Evolutionary conservation across 805 yeast species (phyloP).

Genomic region (Nakazawaea wyomingensis): DNA sequence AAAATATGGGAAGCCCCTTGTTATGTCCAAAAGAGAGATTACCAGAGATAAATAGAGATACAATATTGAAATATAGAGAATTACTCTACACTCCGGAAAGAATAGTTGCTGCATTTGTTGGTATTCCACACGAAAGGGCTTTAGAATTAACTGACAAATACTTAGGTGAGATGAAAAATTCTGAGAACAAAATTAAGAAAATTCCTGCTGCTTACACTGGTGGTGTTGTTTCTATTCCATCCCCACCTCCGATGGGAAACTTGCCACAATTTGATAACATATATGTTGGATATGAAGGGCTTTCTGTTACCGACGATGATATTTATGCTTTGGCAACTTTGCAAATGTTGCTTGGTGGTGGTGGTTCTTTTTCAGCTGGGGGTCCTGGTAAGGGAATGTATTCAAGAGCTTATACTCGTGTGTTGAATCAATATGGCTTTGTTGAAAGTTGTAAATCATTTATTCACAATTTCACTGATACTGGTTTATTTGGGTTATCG

Average conservation of each 20-base stretch:
- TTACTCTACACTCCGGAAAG: slow-evolving; percentile 73
- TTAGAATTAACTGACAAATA: slow-evolving; percentile 54
- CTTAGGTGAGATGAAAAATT: slow-evolving; percentile 55
- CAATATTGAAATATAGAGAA: slow-evolving; percentile 53
- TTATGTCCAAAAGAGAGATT: slow-evolving; percentile 73
- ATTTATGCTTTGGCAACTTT: slow-evolving; percentile 86
- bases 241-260: slow-evolving; percentile 54
- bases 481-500: slow-evolving; percentile 88
- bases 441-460: slow-evolving; percentile 85
- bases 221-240: slow-evolving; percentile 50
- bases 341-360: slow-evolving; percentile 91
- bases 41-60: slow-evolving; percentile 44
- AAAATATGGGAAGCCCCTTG: slow-evolving; percentile 82
- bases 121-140: slow-evolving; percentile 70
- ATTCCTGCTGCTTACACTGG: slow-evolving; percentile 51
- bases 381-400: slow-evolving; percentile 99
- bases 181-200: slow-evolving; percentile 21
- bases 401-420: slow-evolving; percentile 86
- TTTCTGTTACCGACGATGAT: slow-evolving; percentile 78
- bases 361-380: slow-evolving; percentile 96
- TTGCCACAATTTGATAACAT: slow-evolving; percentile 80
- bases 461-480: slow-evolving; percentile 84
- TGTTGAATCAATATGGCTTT: slow-evolving; percentile 85
- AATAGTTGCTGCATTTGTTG: slow-evolving; percentile 81
- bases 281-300: slow-evolving; percentile 84